Evolutionary conservation across 768 basidiomycete species (phyloP).

Genomic region (Baorangia bicolor): DNA sequence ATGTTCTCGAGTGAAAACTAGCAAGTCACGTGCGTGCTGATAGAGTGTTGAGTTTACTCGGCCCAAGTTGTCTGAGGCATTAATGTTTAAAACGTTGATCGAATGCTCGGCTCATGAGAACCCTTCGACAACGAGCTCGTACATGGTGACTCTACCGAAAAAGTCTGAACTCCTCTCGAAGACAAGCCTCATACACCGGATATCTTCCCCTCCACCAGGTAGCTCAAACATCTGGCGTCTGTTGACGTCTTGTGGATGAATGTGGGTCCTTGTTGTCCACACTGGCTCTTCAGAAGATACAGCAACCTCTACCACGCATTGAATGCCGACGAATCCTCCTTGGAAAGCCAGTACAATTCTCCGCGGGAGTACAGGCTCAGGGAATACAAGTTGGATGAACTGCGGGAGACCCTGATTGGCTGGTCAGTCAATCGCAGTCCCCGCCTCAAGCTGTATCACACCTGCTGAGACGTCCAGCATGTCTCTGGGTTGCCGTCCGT

Average conservation of each 20-base stretch:
- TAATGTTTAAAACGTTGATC: neutral
- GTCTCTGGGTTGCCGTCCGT: slow-evolving; percentile 73
- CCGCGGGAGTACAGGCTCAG: slow-evolving; percentile 50
- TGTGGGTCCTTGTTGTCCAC: slow-evolving; percentile 52
- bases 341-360: slow-evolving; percentile 70
- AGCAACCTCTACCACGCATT: slow-evolving; percentile 50
- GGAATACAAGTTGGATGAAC: slow-evolving; percentile 65
- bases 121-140: slow-evolving; percentile 51
- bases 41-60: too few species aligned
- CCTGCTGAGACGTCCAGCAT: slow-evolving; percentile 85
- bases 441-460: slow-evolving; percentile 26
- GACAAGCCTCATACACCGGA: slow-evolving; percentile 57
- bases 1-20: slow-evolving; percentile 11
- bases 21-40: neutral
- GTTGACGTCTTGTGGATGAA: slow-evolving; percentile 83
- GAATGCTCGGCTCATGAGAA: neutral
- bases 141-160: slow-evolving; percentile 77
- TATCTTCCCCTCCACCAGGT: slow-evolving; percentile 18
- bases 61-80: neutral
- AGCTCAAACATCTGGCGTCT: slow-evolving; percentile 67
- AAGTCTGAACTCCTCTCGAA: slow-evolving; percentile 86
- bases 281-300: slow-evolving; percentile 31
- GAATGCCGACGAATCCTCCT: slow-evolving; percentile 80
- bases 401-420: slow-evolving; percentile 69
- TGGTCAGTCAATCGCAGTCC: slow-evolving; percentile 6